Base-by-base conservation (phyloP, 495 filamentous ascomycete species). In the Aspergillus biplanus region DNA sequence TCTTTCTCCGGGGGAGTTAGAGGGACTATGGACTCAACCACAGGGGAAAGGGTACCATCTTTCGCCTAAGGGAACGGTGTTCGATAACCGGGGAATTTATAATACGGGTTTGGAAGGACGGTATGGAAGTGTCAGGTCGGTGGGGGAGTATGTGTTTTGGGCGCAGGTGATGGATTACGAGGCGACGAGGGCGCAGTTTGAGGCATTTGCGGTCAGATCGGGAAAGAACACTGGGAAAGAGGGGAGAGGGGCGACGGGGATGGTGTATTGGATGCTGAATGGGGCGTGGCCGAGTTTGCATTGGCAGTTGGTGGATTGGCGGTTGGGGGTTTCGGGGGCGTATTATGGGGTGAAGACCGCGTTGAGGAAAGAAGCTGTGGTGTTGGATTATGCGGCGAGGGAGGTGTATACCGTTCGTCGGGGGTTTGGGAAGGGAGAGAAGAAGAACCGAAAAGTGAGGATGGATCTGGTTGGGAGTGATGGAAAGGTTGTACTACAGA, bases 181-280 rank as follows among this genome's bases (percentile, higher is more conserved):
- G 65, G 85, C 85, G 5, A 88, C 83, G 3, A 71, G 86, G 5
- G 75, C 86, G 0, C 75, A 88, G 66, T 87, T 84, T 65, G 87
- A 90, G 65, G 85, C 74, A 0, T 87, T 82, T 59, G 73, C 78
- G 0, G 73, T 80, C 13, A 72, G 78, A 0, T 86, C 84, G 74
- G 85, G 71, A 61, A 80, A 78, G 0, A 68, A 74, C 2, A 27
- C 21, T 27, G 21, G 21, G 1, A 2, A 27, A 27, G 21, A 27
- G 21, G 21, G 5, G 73, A 81, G 0, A 81, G 85, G 16, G 4
- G 85, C 87, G 0, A 89, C 86, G 0, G 87, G 87, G 0, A 18
- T 85, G 2, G 81, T 90, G 6, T 90, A 90, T 72, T 89, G 87
- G 87, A 90, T 89, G 87, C 64, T 88, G 63, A 89, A 87, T 61